Evolutionary conservation across 768 basidiomycete species (phyloP).

Genomic region (Amanita molliuscula): DNA sequence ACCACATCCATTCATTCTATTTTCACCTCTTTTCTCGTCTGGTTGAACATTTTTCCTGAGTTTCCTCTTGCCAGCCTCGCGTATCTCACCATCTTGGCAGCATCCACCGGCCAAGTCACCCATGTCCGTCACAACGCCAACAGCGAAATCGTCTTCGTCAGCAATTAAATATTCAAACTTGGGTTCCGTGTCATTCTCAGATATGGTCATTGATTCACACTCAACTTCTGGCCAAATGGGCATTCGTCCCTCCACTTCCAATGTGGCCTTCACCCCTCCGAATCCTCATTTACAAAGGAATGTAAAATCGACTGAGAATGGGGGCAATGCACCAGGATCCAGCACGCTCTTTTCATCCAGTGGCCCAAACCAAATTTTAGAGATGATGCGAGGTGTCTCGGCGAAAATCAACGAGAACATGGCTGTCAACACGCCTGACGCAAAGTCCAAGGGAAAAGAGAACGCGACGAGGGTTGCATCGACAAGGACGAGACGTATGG

Average conservation of each 20-base stretch:
- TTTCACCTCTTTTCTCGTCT: neutral
- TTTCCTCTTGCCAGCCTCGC: neutral
- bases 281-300: neutral
- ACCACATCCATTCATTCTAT: neutral
- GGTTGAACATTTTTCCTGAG: neutral
- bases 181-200: neutral
- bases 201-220: neutral
- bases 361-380: neutral
- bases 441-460: neutral
- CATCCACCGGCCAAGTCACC: neutral
- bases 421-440: neutral
- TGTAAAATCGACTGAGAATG: neutral
- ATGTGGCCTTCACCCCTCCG: neutral
- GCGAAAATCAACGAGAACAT: conserved; percentile 4
- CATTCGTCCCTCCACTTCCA: neutral
- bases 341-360: neutral
- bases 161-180: neutral
- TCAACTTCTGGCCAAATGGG: neutral
- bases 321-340: neutral
- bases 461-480: neutral
- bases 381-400: conserved; percentile 5
- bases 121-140: neutral
- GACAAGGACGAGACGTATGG: neutral
- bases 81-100: conserved; percentile 6
- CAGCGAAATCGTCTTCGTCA: neutral